Conservation (phyloP, 768 basidiomycete genomes). For the Clavulina sp. region DNA sequence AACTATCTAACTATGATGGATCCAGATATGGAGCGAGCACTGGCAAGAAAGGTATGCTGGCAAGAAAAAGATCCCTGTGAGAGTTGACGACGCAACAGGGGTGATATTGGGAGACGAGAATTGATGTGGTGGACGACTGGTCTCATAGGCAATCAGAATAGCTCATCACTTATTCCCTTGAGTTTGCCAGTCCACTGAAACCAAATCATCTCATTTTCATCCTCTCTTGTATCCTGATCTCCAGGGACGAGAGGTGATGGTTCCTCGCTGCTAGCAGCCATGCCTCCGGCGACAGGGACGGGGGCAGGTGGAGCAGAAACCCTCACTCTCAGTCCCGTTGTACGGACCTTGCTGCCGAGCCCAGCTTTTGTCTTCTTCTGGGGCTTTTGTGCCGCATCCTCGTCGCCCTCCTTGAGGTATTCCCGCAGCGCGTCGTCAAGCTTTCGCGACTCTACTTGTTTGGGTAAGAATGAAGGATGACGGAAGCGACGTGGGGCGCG, state of each 20-base stretch:
- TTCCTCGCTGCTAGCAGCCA: background rate
- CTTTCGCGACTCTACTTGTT: slow-evolving; percentile 1
- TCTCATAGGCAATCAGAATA: background rate
- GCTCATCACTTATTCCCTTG: background rate
- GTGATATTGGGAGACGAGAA: too few species aligned
- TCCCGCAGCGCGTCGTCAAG: slow-evolving; percentile 2
- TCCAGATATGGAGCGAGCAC: too few species aligned
- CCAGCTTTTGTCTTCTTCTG: background rate
- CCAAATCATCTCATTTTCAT: slow-evolving; percentile 11
- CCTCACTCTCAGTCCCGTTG: background rate
- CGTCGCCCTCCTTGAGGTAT: background rate
- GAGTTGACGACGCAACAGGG: too few species aligned
- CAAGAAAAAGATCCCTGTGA: too few species aligned
- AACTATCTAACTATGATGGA: too few species aligned
- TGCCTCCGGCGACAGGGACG: background rate
- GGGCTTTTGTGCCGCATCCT: background rate
- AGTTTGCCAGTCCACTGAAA: slow-evolving; percentile 10
- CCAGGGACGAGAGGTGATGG: background rate
- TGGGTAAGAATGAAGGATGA: slow-evolving; percentile 10
- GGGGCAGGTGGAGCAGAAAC: background rate
- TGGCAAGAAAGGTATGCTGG: too few species aligned
- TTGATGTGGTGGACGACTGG: too few species aligned
- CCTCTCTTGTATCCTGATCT: background rate
- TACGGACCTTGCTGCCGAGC: background rate
- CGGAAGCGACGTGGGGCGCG: slow-evolving; percentile 11